Evolutionary conservation across 495 filamentous ascomycete species (phyloP), one percentile per base, ranked within the genome.

Genomic region (Polyplosphaeria fusca): DNA sequence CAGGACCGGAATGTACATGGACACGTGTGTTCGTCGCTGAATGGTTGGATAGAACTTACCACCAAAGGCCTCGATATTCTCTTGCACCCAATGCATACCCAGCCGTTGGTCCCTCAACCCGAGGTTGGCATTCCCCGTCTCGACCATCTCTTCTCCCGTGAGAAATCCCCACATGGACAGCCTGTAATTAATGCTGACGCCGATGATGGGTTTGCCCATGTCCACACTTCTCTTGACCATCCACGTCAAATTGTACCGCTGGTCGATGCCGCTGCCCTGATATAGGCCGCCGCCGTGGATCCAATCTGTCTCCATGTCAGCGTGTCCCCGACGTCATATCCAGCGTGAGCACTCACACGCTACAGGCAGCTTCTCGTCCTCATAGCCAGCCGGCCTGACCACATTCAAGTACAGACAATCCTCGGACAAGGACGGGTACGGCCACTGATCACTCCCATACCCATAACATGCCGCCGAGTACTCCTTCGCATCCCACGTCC

Each of bases 381-480:
- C 39, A 75, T 83, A 67, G 14, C 46, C 84, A 0, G 73, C 56
- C 11, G 86, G 85, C 14, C 85, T 78, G 11, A 79, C 68, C n/a
- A 89, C 76, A 58, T 85, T 84, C 38, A 88, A 66, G 27, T 74
- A 83, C 28, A 89, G 71, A 57, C 86, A 89, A 67, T 89, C 78
- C 62, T 88, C 84, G 3, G 53, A 58, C 28, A 58, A 40, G 2
- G 44, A 41, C 1, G 58, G 14, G 24, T 61, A 58, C 5, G 37
- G 22, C 52, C 44, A 47, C 1, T 56, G 24, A 35, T 61, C 52
- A 19, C 28, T 42, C 23, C 71, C 72, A 50, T 77, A 77, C 13
- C 74, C 75, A 41, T 75, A 60, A 46, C 76, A 79, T 37, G 63
- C 56, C 1, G 57, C 60, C 1, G 63, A 56, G 53, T 78, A 77